Evolutionary conservation across 2,329 filamentous ascomycete genomes (phyloP).

Genomic region (Ophiocordyceps robertsii): DNA sequence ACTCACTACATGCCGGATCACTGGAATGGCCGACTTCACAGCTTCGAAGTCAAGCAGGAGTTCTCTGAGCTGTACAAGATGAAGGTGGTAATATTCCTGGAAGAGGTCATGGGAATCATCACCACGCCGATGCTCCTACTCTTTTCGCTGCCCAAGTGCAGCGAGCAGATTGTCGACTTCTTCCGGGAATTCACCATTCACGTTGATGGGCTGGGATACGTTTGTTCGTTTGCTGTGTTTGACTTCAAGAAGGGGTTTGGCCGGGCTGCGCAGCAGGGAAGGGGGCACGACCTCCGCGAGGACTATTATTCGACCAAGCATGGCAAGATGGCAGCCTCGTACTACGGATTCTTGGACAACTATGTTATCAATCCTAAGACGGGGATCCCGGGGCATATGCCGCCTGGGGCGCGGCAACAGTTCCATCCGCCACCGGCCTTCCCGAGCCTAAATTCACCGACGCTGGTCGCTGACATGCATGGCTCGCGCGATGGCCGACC

Average conservation of each 20-base stretch:
- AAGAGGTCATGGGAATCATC: conserved; percentile 85
- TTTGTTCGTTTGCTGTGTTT: conserved; percentile 95
- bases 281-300: conserved; percentile 55
- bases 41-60: conserved; percentile 81
- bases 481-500: conserved; percentile 27
- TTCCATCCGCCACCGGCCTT: conserved; percentile 69
- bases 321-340: conserved; percentile 95
- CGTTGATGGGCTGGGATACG: conserved; percentile 88
- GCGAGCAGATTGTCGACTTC: conserved; percentile 90
- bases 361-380: conserved; percentile 67
- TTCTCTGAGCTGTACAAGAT: conserved; percentile 86
- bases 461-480: conserved; percentile 41
- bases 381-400: conserved; percentile 47
- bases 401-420: conserved; percentile 34
- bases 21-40: conserved; percentile 84
- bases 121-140: conserved; percentile 83
- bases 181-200: conserved; percentile 97
- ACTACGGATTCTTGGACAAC: conserved; percentile 88
- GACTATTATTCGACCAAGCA: conserved; percentile 95
- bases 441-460: conserved; percentile 54
- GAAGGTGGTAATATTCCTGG: conserved; percentile 80
- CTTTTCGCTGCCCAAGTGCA: conserved; percentile 74
- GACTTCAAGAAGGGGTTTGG: conserved; percentile 76
- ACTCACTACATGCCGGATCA: conserved; percentile 84
- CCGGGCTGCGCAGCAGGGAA: conserved; percentile 23